Base-by-base conservation (phyloP, 148 eudicot species). In the Euryodendron excelsum region DNA sequence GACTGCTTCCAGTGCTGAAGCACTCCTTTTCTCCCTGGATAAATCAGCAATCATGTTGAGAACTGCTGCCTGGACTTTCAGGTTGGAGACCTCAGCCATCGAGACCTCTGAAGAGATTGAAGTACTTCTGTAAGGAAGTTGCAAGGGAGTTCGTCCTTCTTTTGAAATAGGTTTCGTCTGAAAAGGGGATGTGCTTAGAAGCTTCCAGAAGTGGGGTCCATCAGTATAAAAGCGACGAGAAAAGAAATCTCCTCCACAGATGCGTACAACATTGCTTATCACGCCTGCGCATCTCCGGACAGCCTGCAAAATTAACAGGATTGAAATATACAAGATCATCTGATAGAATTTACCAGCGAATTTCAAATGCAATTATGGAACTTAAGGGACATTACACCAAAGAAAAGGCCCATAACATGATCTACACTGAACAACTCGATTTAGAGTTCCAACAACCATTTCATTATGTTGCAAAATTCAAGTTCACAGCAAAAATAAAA, bases 171-270 rank as follows among this genome's bases (percentile, higher is more conserved):
- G 84, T 82, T 85, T 88, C 66, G 72, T 84, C 74, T 83, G 84
- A 78, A 90, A 91, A 17, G 99, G 99, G 9, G 97, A 93, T 41
- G 91, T 78, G 71, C 84, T 83, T 28, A 93, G 88, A 75, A 93
- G 92, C 84, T 89, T 93, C 97, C 97, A 93, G 81, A 95, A 81
- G 84, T 91, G 92, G 75, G 79, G 56, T 1, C 99, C 99, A 12
- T 95, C 99, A 3, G 75, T 79, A 58, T 85, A 82, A 72, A 95
- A 91, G 69, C 99, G 96, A 11, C 99, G 94, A 31, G 96, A 84
- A 79, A 95, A 95, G 90, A 95, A 95, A 78, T 93, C 89, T 53
- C 99, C 99, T 6, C 99, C 97, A 17, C 94, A 88, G 59, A 87
- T 84, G 79, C 75, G 89, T 37, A 95, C 91, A 4, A 86, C 85